phyloP scores from a whole-genome alignment of 2,329 filamentous ascomycete species.

The Penicillium sp. region DNA sequence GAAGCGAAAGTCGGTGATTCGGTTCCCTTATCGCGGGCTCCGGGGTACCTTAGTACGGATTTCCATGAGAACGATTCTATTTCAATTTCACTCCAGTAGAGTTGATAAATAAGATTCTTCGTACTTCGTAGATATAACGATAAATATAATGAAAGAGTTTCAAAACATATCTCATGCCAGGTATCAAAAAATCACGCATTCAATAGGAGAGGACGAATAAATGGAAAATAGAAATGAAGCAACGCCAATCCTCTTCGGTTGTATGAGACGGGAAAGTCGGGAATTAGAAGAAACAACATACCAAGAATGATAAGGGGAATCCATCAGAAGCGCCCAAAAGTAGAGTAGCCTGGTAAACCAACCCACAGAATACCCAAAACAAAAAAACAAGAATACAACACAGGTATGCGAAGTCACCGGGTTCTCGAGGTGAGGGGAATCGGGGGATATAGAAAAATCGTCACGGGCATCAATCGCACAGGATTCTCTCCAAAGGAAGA shows the following conservation, averaged over 20 bases:
- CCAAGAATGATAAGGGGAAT: constrained; percentile 11
- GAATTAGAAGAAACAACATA: constrained; percentile 5
- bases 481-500: constrained; percentile 1
- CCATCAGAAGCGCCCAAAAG: constrained; percentile 11
- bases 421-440: constrained; percentile 9
- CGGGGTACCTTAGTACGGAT: background rate
- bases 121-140: background rate
- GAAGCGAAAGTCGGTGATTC: background rate
- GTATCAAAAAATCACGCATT: constrained; percentile 18
- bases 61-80: background rate
- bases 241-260: constrained; percentile 22
- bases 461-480: constrained; percentile 26
- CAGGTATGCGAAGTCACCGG: constrained; percentile 10
- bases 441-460: constrained; percentile 17
- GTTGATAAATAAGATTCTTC: background rate
- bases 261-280: constrained; percentile 7
- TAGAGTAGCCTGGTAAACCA: constrained; percentile 3
- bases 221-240: constrained; percentile 1
- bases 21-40: background rate
- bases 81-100: background rate
- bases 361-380: background rate
- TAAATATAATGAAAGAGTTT: background rate
- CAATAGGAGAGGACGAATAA: constrained; percentile 2
- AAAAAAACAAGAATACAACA: constrained; percentile 9
- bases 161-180: constrained; percentile 13